Conservation (phyloP, 202 grass and related monocot genomes). For the Miscanthus sacchariflorus region DNA sequence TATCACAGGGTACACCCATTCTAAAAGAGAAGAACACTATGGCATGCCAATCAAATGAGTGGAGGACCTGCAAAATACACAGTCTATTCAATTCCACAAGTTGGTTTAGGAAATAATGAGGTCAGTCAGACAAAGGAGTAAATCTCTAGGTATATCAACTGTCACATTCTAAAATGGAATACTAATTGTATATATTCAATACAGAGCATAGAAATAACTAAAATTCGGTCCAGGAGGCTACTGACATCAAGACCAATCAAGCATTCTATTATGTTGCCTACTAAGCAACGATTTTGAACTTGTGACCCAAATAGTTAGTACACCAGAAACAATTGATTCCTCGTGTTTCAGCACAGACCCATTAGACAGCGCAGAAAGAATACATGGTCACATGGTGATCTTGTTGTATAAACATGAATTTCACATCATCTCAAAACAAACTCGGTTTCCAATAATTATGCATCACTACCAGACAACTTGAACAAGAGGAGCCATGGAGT, state of each 20-base stretch:
- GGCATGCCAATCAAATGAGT: constrained; percentile 14
- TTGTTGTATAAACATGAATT: constrained; percentile 6
- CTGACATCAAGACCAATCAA: not conserved
- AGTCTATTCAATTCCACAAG: constrained; percentile 21
- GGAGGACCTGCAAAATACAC: not conserved
- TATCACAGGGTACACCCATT: not conserved
- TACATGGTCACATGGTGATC: not conserved
- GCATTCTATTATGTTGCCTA: not conserved
- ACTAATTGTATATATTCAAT: not conserved
- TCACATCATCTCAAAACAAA: constrained; percentile 7
- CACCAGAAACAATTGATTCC: not conserved
- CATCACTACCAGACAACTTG: not conserved
- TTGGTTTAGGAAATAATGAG: constrained; percentile 18
- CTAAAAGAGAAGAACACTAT: constrained; percentile 5
- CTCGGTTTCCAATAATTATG: not conserved
- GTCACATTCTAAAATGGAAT: constrained; percentile 6
- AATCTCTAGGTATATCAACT: not conserved
- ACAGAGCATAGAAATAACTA: constrained; percentile 2
- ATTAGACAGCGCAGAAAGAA: not conserved
- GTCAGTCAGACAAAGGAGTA: not conserved
- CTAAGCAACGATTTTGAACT: not conserved
- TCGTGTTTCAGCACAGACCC: not conserved
- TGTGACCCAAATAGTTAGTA: not conserved
- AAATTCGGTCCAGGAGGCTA: constrained; percentile 6
- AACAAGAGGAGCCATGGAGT: not conserved